These are phyloP conservation scores for Calcarisporium arbuscula DNA, from an alignment of 2,329 filamentous ascomycete species.

Conservation along the genomic window DNA sequence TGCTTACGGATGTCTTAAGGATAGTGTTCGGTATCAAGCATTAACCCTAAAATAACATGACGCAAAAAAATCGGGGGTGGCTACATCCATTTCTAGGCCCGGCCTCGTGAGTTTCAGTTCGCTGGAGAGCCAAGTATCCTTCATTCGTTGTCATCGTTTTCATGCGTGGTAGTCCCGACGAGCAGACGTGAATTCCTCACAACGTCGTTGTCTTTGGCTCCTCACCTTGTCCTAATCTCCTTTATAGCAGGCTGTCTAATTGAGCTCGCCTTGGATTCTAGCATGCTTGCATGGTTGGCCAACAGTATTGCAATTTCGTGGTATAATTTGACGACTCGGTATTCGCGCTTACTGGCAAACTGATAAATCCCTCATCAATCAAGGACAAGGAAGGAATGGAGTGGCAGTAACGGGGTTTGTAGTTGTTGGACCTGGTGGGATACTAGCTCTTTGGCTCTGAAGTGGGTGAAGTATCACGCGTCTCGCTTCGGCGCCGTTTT, in stretches of 20 bases:
- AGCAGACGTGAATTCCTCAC: too few relatives aligned
- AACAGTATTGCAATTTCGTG: constrained; percentile 14
- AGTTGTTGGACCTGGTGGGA: constrained; percentile 18
- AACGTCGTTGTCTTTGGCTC: constrained; percentile 3
- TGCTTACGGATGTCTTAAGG: too few relatives aligned
- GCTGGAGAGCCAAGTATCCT: too few relatives aligned
- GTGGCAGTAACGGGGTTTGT: constrained; percentile 21
- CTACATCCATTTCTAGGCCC: too few relatives aligned
- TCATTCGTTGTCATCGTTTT: too few relatives aligned
- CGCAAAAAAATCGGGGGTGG: too few relatives aligned
- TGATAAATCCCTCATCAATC: constrained; percentile 18
- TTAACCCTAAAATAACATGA: too few relatives aligned
- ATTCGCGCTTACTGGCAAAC: constrained; percentile 13
- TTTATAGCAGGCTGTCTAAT: constrained; percentile 20
- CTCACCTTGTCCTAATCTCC: constrained; percentile 17
- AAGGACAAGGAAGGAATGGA: constrained; percentile 22
- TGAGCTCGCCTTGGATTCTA: constrained; percentile 20
- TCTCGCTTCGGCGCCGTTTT: constrained; percentile 9
- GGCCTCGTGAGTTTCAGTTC: too few relatives aligned
- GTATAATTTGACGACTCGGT: constrained; percentile 10
- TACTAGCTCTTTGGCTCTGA: constrained; percentile 15
- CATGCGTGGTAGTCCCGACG: too few relatives aligned
- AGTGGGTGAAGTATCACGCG: constrained; percentile 8
- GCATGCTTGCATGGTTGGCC: constrained; percentile 21
- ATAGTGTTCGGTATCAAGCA: too few relatives aligned